Conservation (phyloP, 2,329 filamentous ascomycete genomes). For the Salinomyces thailandicus region DNA sequence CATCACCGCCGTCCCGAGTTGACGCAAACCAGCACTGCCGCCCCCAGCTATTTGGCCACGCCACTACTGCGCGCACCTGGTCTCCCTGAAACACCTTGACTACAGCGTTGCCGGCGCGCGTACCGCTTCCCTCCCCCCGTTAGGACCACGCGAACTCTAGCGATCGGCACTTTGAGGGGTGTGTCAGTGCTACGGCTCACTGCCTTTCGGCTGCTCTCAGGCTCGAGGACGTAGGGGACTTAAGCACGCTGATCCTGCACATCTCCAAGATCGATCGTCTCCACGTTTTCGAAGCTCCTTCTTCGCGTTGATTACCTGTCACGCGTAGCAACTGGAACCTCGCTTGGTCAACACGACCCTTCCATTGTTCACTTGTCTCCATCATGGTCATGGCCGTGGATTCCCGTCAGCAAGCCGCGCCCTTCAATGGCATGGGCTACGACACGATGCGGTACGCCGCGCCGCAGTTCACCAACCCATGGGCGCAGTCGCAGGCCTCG, state of each 20-base stretch:
- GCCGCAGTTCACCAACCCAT: conserved; percentile 84
- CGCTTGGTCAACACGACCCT: conserved; percentile 7
- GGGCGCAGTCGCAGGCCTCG: conserved; percentile 53
- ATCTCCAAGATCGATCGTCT: conserved; percentile 35
- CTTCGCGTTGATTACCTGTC: conserved; percentile 7
- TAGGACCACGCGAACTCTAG: conserved; percentile 8
- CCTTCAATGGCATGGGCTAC: conserved; percentile 68
- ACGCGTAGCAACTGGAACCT: conserved; percentile 2
- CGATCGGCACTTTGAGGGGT: conserved; percentile 12
- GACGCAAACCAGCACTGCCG: conserved; percentile 6
- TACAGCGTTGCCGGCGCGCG: conserved; percentile 16
- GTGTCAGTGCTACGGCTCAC: conserved; percentile 8
- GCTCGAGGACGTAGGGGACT: conserved; percentile 21
- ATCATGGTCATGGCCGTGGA: conserved; percentile 92
- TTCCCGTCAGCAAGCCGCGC: conserved; percentile 59
- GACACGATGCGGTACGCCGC: conserved; percentile 64
- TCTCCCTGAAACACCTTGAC: conserved; percentile 14
- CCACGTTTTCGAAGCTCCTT: conserved; percentile 33
- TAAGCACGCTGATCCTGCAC: conserved; percentile 41
- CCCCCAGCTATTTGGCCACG: conserved; percentile 4
- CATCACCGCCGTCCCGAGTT: conserved; percentile 2
- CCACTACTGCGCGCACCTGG: conserved; percentile 1
- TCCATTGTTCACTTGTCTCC: conserved; percentile 14
- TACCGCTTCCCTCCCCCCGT: conserved; percentile 12
- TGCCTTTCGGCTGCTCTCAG: conserved; percentile 17